These are phyloP conservation scores for Trypanosoma platydactyli DNA, from an alignment of 208 protist species.

Conservation along the genomic window DNA sequence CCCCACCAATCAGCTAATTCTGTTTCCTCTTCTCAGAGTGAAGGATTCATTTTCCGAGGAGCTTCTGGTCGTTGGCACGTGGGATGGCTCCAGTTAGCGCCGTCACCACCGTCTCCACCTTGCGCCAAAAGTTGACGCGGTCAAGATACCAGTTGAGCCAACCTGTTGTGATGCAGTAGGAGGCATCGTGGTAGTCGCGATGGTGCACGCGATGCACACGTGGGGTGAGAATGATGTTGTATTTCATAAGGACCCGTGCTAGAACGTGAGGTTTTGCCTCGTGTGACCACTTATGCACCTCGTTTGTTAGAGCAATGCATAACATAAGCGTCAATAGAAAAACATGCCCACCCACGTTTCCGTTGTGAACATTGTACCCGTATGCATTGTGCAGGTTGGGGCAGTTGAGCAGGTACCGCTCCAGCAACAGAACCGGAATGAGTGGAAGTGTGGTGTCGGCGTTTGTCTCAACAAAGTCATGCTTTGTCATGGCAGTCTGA, in stretches of 20 bases:
- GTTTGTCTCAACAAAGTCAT: slow-evolving; percentile 95
- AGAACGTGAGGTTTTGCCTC: slow-evolving; percentile 56
- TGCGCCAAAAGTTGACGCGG: slow-evolving; percentile 88
- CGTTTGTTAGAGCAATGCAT: slow-evolving; percentile 90
- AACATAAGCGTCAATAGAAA: slow-evolving; percentile 75
- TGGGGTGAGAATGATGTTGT: slow-evolving; percentile 81
- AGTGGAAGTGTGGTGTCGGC: slow-evolving; percentile 92
- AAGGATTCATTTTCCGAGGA: slow-evolving; percentile 64
- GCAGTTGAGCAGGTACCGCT: slow-evolving; percentile 43
- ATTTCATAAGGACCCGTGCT: slow-evolving; percentile 69
- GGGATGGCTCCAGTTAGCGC: slow-evolving; percentile 77
- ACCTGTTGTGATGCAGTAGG: slow-evolving; percentile 96
- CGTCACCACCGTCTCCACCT: slow-evolving; percentile 78
- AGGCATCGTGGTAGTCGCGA: slow-evolving; percentile 87
- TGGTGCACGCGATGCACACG: slow-evolving; percentile 90
- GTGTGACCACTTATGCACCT: slow-evolving; percentile 95
- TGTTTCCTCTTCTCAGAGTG: slow-evolving; percentile 1
- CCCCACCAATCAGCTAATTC: no score
- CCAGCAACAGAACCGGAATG: slow-evolving; percentile 67
- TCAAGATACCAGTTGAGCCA: slow-evolving; percentile 92
- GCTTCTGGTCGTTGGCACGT: slow-evolving; percentile 74
- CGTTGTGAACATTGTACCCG: slow-evolving; percentile 52
- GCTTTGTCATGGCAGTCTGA: slow-evolving; percentile 89
- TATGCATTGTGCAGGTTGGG: slow-evolving; percentile 45
- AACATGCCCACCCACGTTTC: slow-evolving; percentile 67